A percentile compares a stretch with the other conserved stretches of the same genome.
Conservation (phyloP, 805 yeast species). For the Wickerhamomyces alni region DNA sequence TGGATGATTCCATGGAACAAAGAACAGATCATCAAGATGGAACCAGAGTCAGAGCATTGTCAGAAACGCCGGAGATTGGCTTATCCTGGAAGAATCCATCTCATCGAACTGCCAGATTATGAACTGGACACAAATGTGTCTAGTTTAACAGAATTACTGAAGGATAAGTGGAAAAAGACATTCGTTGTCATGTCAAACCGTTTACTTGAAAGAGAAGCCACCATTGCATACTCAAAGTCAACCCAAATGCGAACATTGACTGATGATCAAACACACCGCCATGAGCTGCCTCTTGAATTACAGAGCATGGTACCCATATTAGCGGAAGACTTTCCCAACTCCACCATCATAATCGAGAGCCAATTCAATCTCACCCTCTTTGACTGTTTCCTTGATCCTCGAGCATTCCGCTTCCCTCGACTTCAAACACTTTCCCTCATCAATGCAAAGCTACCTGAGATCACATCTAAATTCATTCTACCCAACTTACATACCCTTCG, state of each 20-base stretch:
- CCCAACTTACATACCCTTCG: neutral
- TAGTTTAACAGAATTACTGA: no score
- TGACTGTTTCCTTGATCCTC: neutral
- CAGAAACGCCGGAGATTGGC: neutral
- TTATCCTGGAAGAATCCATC: neutral
- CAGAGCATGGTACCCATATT: neutral
- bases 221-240: neutral
- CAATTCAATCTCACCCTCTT: neutral
- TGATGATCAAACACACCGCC: neutral
- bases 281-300: neutral
- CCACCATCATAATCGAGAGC: neutral
- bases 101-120: neutral
- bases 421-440: neutral
- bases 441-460: neutral
- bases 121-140: no score
- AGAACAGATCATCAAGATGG: no score
- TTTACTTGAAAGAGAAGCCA: neutral
- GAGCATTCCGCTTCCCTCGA: neutral
- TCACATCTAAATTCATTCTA: neutral
- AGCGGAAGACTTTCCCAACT: neutral
- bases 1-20: no score
- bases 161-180: neutral
- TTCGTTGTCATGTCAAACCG: neutral
- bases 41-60: no score
- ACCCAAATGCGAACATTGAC: neutral